Conservation (phyloP, 2,329 filamentous ascomycete species). For the Fusarium bactridioides region DNA sequence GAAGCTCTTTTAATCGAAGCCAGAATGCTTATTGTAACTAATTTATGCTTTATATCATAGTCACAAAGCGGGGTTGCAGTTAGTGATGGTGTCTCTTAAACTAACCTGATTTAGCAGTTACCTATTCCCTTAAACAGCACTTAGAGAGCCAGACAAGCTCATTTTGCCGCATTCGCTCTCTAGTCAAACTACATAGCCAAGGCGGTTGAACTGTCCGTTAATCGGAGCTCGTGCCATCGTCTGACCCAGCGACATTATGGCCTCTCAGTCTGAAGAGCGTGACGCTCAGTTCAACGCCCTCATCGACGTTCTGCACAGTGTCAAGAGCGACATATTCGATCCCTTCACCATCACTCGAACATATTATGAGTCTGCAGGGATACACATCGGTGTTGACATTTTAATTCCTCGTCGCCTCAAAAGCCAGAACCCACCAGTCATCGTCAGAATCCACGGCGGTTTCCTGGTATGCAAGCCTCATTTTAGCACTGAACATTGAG, state of each 20-base stretch:
- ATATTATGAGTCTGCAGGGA: neutral
- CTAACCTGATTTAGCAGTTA: neutral
- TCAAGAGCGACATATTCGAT: neutral
- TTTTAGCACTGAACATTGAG: neutral
- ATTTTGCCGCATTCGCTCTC: neutral
- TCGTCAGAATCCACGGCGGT: neutral
- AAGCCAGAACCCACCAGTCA: neutral
- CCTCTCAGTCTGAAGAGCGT: neutral
- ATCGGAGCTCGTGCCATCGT: accelerated
- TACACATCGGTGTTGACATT: neutral
- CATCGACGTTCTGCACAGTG: neutral
- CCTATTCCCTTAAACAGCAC: neutral
- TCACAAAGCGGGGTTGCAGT: no score
- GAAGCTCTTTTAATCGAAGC: no score
- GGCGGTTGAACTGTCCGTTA: neutral
- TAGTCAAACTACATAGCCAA: neutral
- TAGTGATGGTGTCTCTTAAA: accelerated
- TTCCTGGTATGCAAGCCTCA: neutral
- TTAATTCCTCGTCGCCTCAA: neutral
- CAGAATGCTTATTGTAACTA: no score
- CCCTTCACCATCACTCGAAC: neutral
- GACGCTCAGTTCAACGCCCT: neutral
- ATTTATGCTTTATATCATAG: no score
- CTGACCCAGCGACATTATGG: neutral
- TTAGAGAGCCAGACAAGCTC: neutral